Base-by-base conservation (phyloP, 176 grass and related monocot species). In the Olyra latifolia region DNA sequence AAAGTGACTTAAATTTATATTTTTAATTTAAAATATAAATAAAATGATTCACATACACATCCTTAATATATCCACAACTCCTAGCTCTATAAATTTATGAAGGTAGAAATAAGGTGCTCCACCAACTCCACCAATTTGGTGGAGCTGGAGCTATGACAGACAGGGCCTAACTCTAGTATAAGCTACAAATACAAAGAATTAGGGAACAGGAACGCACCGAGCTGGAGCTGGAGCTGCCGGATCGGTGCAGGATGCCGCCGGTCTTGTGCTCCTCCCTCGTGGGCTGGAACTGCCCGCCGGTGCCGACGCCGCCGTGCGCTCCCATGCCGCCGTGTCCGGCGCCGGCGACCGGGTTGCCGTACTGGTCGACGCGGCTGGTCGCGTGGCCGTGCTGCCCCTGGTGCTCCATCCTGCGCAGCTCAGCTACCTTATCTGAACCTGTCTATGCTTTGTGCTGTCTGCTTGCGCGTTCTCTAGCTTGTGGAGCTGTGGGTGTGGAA, bases 221-320 rank as follows among this genome's bases (percentile, higher is more conserved):
- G 77, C 90, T 92, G 16, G 87, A 91, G 45, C 85, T 80, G 84
- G 85, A 87, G 53, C 74, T 86, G 27, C 83, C 84, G 13, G 91
- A 87, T 59, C 87, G 91, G 38, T 71, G 91, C 38, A 78, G 87
- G 30, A 86, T 10, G 11, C 58, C 82, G 32, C 77, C 77, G 29
- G 70, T 70, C 29, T 87, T 84, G 57, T 85, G 66, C 5, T 86
- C 62, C 38, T 82, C 88, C 41, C 78, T 88, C 10, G 0, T 6
- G 0, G 82, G 78, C 47, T 86, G 77, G 66, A 90, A 80, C 81
- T 90, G 91, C 10, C 49, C 47, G 4, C 91, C 86, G 2, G 32
- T 49, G 42, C 70, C 83, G 38, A 54, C 68, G 40, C 32, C 15
- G 10, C 72, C 86, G 10, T 71, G 43, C 1, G 29, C 41, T 1